These are phyloP conservation scores for Lactarius hatsudake DNA, from an alignment of 768 basidiomycete genomes.

Conservation along the genomic window DNA sequence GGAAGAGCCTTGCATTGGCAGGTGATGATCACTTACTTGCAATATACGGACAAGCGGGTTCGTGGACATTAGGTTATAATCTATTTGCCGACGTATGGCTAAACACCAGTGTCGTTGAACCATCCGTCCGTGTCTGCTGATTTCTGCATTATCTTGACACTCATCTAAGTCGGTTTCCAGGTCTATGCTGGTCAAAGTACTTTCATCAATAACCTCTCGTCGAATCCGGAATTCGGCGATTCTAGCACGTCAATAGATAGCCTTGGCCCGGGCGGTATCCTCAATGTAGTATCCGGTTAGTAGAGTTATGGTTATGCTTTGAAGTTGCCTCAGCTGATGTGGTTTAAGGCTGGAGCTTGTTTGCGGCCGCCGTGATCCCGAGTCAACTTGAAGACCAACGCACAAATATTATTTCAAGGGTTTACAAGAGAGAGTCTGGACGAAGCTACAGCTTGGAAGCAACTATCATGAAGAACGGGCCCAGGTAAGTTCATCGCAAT, in stretches of 20 bases:
- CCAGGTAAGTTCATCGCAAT: no score
- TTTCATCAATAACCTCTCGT: neutral
- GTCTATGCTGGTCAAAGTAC: conserved; percentile 9
- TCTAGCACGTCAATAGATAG: conserved; percentile 7
- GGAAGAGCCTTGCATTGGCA: conserved; percentile 18
- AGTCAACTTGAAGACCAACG: neutral
- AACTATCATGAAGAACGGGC: no score
- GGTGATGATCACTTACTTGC: conserved; percentile 8
- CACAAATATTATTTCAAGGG: no score
- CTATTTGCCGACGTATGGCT: conserved; percentile 59
- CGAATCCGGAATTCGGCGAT: neutral
- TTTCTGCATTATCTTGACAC: neutral
- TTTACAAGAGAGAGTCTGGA: no score
- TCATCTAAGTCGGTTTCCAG: conserved; percentile 4
- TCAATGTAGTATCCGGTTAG: neutral
- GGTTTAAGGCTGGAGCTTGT: conserved; percentile 13
- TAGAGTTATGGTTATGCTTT: neutral
- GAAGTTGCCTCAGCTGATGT: neutral
- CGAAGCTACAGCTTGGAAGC: no score
- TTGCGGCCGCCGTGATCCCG: conserved; percentile 11
- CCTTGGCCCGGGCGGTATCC: neutral
- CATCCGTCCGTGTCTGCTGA: conserved; percentile 14
- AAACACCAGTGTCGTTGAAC: conserved; percentile 47
- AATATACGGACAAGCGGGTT: conserved; percentile 25
- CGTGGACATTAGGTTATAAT: conserved; percentile 64